A percentile compares a stretch with the other conserved stretches of the same genome.
phyloP scores from a whole-genome alignment of 352 stramenopile species.

The Globisporangium nunn region DNA sequence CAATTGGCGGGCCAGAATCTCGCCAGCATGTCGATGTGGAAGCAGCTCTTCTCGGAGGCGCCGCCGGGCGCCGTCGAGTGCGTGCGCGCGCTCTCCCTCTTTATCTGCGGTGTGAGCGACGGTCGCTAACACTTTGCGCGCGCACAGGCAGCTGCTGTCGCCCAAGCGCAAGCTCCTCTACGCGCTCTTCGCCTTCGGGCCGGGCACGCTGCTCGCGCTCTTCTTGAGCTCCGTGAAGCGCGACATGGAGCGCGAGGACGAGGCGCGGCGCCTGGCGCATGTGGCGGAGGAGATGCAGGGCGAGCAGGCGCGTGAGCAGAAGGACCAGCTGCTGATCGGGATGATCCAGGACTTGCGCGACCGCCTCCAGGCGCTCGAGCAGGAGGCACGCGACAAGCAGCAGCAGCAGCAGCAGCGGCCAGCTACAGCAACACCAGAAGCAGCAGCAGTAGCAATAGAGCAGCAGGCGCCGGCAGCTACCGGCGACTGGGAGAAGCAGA shows the following conservation, averaged over 20 bases:
- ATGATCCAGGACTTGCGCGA: slow-evolving; percentile 58
- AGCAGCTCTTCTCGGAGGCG: slow-evolving; percentile 71
- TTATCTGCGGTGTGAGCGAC: slow-evolving; percentile 1
- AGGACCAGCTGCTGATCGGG: slow-evolving; percentile 38
- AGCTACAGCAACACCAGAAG: slow-evolving; percentile 1
- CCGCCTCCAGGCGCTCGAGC: slow-evolving; percentile 49
- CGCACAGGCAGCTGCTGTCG: slow-evolving; percentile 48
- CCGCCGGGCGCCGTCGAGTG: slow-evolving; percentile 63
- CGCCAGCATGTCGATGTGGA: slow-evolving; percentile 28
- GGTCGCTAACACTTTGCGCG: background rate
- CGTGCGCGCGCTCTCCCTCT: slow-evolving; percentile 10
- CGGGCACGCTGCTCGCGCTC: slow-evolving; percentile 52
- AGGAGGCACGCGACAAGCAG: slow-evolving; percentile 19
- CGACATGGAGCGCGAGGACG: slow-evolving; percentile 64
- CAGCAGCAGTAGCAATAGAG: background rate
- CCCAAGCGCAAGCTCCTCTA: slow-evolving; percentile 59
- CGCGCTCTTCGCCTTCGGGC: slow-evolving; percentile 57
- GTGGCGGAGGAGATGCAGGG: slow-evolving; percentile 32
- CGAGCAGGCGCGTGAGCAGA: slow-evolving; percentile 33
- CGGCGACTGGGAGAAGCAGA: slow-evolving; percentile 26
- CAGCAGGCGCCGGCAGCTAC: slow-evolving; percentile 8
- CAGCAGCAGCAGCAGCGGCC: background rate
- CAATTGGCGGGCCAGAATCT: background rate
- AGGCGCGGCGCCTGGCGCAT: slow-evolving; percentile 33
- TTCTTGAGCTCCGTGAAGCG: slow-evolving; percentile 69